Evolutionary conservation across 495 filamentous ascomycete genomes (phyloP).

Genomic region (Penicillium arizonense): DNA sequence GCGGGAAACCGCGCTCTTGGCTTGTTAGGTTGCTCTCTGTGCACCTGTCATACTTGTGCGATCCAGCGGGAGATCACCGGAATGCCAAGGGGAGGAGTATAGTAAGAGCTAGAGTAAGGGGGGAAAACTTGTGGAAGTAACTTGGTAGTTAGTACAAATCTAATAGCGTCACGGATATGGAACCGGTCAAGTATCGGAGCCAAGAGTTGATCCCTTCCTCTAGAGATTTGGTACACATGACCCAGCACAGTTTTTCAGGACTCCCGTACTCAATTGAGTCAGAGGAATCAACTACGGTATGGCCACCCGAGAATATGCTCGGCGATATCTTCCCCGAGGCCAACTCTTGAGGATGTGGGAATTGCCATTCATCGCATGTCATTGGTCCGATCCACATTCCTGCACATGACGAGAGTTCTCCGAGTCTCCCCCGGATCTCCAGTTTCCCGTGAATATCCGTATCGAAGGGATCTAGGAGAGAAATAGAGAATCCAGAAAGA

Average conservation of each 20-base stretch:
- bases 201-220: conserved; percentile 25
- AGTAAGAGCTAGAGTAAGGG: not conserved
- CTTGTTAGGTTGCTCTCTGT: not conserved
- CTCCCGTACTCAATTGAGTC: not conserved
- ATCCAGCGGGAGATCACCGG: conserved; percentile 9
- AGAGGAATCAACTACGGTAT: not conserved
- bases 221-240: conserved; percentile 25
- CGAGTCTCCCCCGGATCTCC: conserved; percentile 24
- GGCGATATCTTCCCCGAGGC: conserved; percentile 20
- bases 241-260: conserved; percentile 8
- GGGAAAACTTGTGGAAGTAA: not conserved
- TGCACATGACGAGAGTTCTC: conserved; percentile 24
- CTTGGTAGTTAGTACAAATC: not conserved
- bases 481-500: not conserved
- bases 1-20: conserved; percentile 4
- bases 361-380: not conserved
- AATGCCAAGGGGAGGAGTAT: not conserved
- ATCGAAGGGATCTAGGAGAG: not conserved
- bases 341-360: conserved; percentile 2
- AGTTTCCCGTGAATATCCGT: conserved; percentile 27
- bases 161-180: conserved; percentile 7
- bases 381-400: conserved; percentile 3
- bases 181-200: conserved; percentile 7
- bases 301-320: not conserved
- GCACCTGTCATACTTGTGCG: conserved; percentile 6